Percentiles rank a stretch among this genome's conserved stretches.
phyloP scores from a whole-genome alignment of 305 asterid genomes.

The Ruellia speciosa region DNA sequence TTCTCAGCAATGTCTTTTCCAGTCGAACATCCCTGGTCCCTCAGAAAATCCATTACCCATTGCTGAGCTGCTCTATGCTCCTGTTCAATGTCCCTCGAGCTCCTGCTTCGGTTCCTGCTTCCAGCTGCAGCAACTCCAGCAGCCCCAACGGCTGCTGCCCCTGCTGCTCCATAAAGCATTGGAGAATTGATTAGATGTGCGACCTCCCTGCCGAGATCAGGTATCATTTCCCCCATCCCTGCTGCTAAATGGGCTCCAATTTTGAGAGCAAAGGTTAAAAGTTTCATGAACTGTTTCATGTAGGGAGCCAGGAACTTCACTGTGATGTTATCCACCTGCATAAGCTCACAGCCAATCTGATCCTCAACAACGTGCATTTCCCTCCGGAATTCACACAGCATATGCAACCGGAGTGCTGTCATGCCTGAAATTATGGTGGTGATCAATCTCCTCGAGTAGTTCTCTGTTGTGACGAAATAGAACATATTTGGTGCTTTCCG shows the following conservation, averaged over 20 bases:
- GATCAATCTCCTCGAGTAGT: constrained; percentile 70
- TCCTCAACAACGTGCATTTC: constrained; percentile 87
- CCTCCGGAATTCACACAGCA: constrained; percentile 65
- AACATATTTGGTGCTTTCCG: constrained; percentile 82
- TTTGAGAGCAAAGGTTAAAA: constrained; percentile 75
- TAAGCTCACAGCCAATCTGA: constrained; percentile 76
- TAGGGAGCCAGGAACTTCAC: constrained; percentile 65
- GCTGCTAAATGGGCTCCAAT: constrained; percentile 87
- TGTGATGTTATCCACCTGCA: constrained; percentile 73
- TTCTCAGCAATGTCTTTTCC: constrained; percentile 84
- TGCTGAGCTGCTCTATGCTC: constrained; percentile 68
- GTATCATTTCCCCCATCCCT: constrained; percentile 92
- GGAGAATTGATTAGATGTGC: constrained; percentile 61
- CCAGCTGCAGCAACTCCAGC: constrained; percentile 58
- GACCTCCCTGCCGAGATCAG: constrained; percentile 80
- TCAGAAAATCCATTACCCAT: constrained; percentile 66
- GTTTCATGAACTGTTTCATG: constrained; percentile 65
- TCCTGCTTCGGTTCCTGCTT: constrained; percentile 34
- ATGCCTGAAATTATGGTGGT: constrained; percentile 71
- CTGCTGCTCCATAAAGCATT: constrained; percentile 53
- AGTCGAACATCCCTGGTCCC: constrained; percentile 55
- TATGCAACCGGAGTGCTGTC: constrained; percentile 63
- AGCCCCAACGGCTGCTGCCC: constrained; percentile 65
- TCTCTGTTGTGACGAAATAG: constrained; percentile 60
- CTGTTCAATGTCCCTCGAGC: constrained; percentile 46